Percentiles rank a stretch among this genome's conserved stretches.
phyloP scores from a whole-genome alignment of 106 monocot species.

The Dioscorea alata region DNA sequence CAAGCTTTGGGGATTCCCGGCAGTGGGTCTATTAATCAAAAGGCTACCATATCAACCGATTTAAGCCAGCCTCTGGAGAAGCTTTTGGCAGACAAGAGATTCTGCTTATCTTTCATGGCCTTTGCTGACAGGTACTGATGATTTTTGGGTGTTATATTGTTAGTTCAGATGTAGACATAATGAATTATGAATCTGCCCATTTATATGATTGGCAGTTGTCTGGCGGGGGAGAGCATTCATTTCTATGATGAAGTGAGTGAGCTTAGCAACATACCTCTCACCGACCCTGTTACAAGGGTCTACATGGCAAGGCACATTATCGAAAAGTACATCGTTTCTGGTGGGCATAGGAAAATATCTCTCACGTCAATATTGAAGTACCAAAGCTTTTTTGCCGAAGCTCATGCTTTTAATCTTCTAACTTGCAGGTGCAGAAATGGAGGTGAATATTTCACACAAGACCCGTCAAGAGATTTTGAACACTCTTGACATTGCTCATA shows the following conservation, averaged over 20 bases:
- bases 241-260: constrained; percentile 32
- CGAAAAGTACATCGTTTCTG: constrained; percentile 23
- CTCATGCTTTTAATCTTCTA: not conserved
- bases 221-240: constrained; percentile 38
- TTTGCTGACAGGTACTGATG: constrained; percentile 30
- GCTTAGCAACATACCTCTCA: constrained; percentile 18
- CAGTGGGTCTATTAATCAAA: constrained; percentile 4
- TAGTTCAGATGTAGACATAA: too few species aligned
- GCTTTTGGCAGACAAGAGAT: constrained; percentile 22
- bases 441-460: constrained; percentile 36
- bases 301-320: constrained; percentile 40
- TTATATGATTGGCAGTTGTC: constrained; percentile 17
- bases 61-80: constrained; percentile 28
- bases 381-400: too few species aligned
- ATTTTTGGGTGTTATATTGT: too few species aligned
- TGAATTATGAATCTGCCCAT: not conserved
- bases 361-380: too few species aligned
- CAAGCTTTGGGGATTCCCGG: constrained; percentile 32
- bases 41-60: not conserved
- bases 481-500: constrained; percentile 20
- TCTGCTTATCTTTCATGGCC: constrained; percentile 38
- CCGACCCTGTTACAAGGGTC: constrained; percentile 27
- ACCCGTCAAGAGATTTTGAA: constrained; percentile 30
- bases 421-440: constrained; percentile 32
- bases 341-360: not conserved